These are phyloP conservation scores for Monosporozyma unispora DNA, from an alignment of 805 yeast species.

Conservation along the genomic window DNA sequence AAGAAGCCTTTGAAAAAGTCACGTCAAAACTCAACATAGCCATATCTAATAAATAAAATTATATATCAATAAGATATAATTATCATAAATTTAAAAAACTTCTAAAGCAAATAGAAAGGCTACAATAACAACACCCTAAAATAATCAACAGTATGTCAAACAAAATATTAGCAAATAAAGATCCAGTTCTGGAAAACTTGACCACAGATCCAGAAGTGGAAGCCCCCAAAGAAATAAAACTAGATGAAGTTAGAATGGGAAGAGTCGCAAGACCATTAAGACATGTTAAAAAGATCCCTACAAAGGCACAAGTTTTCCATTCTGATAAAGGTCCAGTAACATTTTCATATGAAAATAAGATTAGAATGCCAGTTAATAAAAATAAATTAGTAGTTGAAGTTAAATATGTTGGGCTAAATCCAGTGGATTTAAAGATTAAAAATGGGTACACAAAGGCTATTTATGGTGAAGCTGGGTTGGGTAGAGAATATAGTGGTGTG, in stretches of 20 bases:
- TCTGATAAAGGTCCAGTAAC: conserved; percentile 31
- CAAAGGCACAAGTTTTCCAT: conserved; percentile 37
- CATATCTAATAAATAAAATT: not conserved
- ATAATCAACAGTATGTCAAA: not conserved
- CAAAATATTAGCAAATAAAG: conserved; percentile 10
- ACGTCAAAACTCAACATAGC: not conserved
- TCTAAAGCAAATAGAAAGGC: not conserved
- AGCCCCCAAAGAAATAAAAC: conserved; percentile 21
- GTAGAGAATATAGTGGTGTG: conserved; percentile 61
- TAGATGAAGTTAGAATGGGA: conserved; percentile 18
- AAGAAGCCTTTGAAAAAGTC: not conserved
- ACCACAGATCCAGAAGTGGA: conserved; percentile 13
- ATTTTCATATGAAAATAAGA: conserved; percentile 46
- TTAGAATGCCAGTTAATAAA: conserved; percentile 40
- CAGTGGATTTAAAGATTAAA: conserved; percentile 54
- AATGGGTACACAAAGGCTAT: conserved; percentile 45
- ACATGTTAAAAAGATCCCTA: conserved; percentile 43
- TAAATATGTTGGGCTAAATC: conserved; percentile 51
- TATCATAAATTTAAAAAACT: too few species aligned
- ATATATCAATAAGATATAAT: too few species aligned
- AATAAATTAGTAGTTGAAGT: conserved; percentile 50
- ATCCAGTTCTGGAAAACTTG: conserved; percentile 16
- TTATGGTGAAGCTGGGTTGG: conserved; percentile 53
- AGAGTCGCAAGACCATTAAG: conserved; percentile 41
- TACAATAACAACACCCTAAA: not conserved